These are phyloP conservation scores for Paecilomyces sp. DNA, from an alignment of 2,329 filamentous ascomycete species.

Conservation along the genomic window DNA sequence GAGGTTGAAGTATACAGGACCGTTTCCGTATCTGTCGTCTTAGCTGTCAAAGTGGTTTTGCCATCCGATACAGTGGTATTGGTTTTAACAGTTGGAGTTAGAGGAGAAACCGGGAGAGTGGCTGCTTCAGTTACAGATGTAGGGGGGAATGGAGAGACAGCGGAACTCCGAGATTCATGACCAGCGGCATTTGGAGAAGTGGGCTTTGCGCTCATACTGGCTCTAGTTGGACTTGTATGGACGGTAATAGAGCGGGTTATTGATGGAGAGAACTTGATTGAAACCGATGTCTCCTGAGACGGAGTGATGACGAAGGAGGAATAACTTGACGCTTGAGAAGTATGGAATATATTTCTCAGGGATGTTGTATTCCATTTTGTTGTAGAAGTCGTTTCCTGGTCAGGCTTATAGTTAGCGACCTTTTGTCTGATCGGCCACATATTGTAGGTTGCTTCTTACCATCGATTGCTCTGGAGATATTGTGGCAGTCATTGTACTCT, in stretches of 20 bases:
- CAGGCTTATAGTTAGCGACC: neutral
- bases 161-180: neutral
- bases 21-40: neutral
- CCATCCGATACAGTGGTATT: neutral
- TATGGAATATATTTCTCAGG: neutral
- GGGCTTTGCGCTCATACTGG: neutral
- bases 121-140: neutral
- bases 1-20: no score
- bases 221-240: neutral
- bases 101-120: neutral
- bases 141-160: neutral
- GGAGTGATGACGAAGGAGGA: neutral
- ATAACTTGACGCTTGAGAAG: neutral
- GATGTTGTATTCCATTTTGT: neutral
- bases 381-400: neutral
- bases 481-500: neutral
- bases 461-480: neutral
- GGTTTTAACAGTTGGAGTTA: neutral
- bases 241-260: neutral
- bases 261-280: neutral
- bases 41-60: neutral
- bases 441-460: neutral
- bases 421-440: neutral
- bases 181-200: neutral
- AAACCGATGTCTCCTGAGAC: neutral